Percentiles rank a stretch among this genome's conserved stretches.
phyloP scores from a whole-genome alignment of 1,284 basidiomycete species.

The Pseudozyma sp. region DNA sequence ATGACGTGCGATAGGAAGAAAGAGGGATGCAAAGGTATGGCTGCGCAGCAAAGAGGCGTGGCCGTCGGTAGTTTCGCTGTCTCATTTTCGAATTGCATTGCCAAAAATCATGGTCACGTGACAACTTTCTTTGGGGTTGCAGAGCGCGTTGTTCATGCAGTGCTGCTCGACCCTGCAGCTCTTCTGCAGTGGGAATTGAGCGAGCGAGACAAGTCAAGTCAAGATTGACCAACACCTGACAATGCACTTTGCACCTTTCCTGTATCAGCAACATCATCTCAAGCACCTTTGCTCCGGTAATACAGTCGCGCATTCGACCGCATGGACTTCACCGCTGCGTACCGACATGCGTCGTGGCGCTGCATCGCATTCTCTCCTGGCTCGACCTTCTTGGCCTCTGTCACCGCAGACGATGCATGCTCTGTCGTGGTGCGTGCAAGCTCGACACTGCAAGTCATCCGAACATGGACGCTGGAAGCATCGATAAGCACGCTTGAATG shows the following conservation, averaged over 20 bases:
- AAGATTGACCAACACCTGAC: slow-evolving; percentile 7
- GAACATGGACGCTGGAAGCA: slow-evolving; percentile 54
- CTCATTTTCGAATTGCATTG: not conserved
- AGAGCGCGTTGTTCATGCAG: slow-evolving; percentile 26
- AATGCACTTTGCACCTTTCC: too few relatives aligned
- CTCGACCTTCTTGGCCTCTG: slow-evolving; percentile 61
- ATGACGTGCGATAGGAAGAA: slow-evolving; percentile 3
- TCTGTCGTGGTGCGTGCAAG: slow-evolving; percentile 53
- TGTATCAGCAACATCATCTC: not conserved
- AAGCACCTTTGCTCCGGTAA: not conserved
- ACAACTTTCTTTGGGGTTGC: not conserved
- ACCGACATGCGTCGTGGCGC: slow-evolving; percentile 51
- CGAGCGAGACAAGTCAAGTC: not conserved
- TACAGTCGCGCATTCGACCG: not conserved
- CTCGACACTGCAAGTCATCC: slow-evolving; percentile 60
- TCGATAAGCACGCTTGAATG: slow-evolving; percentile 51
- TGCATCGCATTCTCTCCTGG: slow-evolving; percentile 62
- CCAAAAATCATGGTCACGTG: slow-evolving; percentile 22
- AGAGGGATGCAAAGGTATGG: slow-evolving; percentile 1
- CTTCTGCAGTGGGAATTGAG: not conserved
- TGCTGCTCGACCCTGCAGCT: slow-evolving; percentile 14
- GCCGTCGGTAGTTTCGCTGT: too few relatives aligned
- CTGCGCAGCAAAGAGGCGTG: slow-evolving; percentile 1
- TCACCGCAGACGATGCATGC: slow-evolving; percentile 36
- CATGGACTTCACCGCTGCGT: slow-evolving; percentile 64